Evolutionary conservation across 2,329 filamentous ascomycete species (phyloP).

Genomic region (Cryphonectria naterciae): DNA sequence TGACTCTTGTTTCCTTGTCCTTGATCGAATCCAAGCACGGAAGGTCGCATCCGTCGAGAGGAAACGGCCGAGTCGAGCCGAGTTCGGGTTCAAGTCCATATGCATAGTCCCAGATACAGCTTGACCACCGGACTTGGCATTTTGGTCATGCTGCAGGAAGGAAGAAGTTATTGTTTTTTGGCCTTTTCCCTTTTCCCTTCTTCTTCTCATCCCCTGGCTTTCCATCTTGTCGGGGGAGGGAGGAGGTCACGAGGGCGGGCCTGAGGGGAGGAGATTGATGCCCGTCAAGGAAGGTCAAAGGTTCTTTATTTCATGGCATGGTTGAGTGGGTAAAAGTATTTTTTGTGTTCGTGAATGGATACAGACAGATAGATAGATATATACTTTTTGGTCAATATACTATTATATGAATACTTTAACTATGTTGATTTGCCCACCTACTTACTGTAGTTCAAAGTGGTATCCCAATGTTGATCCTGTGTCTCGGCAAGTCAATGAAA

Average conservation of each 20-base stretch:
- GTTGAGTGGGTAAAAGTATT: not conserved
- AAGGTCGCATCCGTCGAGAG: slow-evolving; percentile 5
- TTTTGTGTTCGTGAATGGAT: too few species aligned
- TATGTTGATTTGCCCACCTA: too few species aligned
- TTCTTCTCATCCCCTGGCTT: not conserved
- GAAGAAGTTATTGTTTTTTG: not conserved
- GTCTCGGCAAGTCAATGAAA: not conserved
- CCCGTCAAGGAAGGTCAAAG: not conserved
- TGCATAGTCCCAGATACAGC: not conserved
- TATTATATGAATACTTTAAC: not conserved
- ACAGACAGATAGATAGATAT: not conserved
- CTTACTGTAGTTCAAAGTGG: too few species aligned
- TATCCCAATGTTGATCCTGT: too few species aligned
- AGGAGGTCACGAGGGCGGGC: not conserved
- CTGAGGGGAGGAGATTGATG: not conserved
- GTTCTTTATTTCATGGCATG: not conserved
- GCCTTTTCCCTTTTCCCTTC: not conserved
- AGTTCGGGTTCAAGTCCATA: not conserved
- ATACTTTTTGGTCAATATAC: not conserved
- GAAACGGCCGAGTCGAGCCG: not conserved
- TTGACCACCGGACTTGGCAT: not conserved
- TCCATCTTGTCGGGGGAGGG: not conserved
- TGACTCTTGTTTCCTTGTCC: not conserved
- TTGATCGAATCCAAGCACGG: not conserved
- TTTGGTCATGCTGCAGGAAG: not conserved